Percentiles rank a stretch among this genome's conserved stretches.
Conservation (phyloP, 306 rosid genomes). For the Quercus parvula region DNA sequence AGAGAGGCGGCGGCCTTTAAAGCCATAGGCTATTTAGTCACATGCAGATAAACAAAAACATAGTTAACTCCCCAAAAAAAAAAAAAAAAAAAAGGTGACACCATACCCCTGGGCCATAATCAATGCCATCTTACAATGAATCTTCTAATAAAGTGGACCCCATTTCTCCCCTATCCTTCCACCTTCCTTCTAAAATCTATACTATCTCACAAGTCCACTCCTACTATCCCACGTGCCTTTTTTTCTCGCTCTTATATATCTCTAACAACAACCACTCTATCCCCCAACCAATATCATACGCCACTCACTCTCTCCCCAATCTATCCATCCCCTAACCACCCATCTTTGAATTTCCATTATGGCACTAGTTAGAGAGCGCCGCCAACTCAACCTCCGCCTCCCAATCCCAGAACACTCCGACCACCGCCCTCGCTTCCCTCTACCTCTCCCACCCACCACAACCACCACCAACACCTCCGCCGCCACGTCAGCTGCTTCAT, state of each 20-base stretch:
- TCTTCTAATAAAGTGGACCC: constrained; percentile 16
- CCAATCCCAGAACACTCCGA: constrained; percentile 37
- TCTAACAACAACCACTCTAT: no score
- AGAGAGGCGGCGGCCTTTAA: no score
- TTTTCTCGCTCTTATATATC: not conserved
- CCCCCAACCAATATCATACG: not conserved
- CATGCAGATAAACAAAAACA: no score
- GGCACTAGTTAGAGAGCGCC: constrained; percentile 85
- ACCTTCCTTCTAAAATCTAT: not conserved
- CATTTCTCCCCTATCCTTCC: constrained; percentile 20
- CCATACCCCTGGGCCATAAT: no score
- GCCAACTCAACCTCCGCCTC: constrained; percentile 70
- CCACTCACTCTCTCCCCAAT: not conserved
- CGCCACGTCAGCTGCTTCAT: constrained; percentile 6
- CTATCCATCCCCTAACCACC: no score
- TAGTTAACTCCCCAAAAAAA: no score
- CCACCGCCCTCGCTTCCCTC: constrained; percentile 39
- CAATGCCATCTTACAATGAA: not conserved
- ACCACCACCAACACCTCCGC: constrained; percentile 10
- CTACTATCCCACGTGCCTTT: not conserved
- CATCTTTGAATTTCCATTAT: not conserved
- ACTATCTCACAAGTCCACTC: not conserved
- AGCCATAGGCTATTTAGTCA: no score
- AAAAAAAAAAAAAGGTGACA: no score
- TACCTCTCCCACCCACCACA: constrained; percentile 18